These are phyloP conservation scores for Podila epicladia DNA, from an alignment of 192 early-diverging fungal species.

Conservation along the genomic window DNA sequence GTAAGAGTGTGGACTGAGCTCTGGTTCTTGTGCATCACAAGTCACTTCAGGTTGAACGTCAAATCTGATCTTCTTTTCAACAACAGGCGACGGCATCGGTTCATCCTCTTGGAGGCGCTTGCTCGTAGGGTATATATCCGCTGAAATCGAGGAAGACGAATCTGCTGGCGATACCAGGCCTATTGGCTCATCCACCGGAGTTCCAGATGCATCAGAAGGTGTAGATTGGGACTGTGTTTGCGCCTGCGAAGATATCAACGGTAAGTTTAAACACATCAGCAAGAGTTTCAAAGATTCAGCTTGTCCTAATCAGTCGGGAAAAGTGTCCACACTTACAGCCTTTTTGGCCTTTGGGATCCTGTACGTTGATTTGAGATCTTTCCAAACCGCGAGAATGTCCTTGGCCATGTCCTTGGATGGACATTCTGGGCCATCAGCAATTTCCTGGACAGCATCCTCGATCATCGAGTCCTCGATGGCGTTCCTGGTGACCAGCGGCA, in stretches of 20 bases:
- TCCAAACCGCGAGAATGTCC: conserved; percentile 60
- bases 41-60: background rate
- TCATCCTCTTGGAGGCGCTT: background rate
- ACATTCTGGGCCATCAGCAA: conserved; percentile 57
- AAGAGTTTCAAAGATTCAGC: background rate
- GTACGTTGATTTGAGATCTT: conserved; percentile 59
- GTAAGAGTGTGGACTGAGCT: too few species aligned
- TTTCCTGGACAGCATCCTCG: conserved; percentile 69
- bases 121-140: background rate
- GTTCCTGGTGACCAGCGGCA: conserved; percentile 86
- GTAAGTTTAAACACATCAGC: background rate
- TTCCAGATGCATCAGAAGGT: conserved; percentile 1
- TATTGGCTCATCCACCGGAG: conserved; percentile 20
- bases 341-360: conserved; percentile 67
- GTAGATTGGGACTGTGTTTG: too few species aligned
- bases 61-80: conserved; percentile 15
- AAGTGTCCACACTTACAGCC: conserved; percentile 8
- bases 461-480: conserved; percentile 81
- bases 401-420: conserved; percentile 57
- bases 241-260: too few species aligned
- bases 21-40: too few species aligned
- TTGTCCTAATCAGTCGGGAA: background rate
- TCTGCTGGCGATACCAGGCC: conserved; percentile 46
- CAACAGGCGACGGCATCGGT: conserved; percentile 10
- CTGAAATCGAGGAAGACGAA: conserved; percentile 12